A percentile compares a stretch with the other conserved stretches of the same genome.
phyloP scores from a whole-genome alignment of 2,329 filamentous ascomycete species.

The Neopestalotiopsis sp. region DNA sequence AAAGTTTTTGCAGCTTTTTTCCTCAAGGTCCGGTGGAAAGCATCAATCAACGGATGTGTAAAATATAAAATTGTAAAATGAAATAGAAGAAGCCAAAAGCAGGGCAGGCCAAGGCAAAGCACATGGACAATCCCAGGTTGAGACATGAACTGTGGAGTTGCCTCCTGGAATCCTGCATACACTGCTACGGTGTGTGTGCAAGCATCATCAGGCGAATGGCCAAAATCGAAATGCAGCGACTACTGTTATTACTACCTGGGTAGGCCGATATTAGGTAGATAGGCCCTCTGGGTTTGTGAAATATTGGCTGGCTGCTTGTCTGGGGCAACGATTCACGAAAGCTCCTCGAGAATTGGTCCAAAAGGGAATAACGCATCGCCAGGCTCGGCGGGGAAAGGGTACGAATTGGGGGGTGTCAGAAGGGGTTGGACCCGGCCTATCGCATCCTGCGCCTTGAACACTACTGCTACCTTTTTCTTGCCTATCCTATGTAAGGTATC shows the following conservation, averaged over 20 bases:
- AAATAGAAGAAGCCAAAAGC: background rate
- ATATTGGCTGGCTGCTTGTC: background rate
- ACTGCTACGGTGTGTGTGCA: constrained; percentile 3
- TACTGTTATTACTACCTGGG: background rate
- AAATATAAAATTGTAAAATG: no score
- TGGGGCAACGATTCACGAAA: background rate
- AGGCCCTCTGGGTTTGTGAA: background rate
- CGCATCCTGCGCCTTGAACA: constrained; percentile 6
- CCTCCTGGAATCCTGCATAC: constrained; percentile 20
- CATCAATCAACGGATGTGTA: background rate
- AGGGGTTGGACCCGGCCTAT: constrained; percentile 5
- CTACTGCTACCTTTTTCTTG: background rate
- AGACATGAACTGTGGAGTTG: constrained; percentile 18
- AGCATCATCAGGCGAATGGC: constrained; percentile 4
- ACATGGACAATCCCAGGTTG: constrained; percentile 18
- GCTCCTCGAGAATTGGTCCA: background rate
- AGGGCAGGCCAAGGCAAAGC: constrained; percentile 1
- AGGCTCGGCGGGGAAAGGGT: constrained; percentile 8
- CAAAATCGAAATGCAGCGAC: background rate
- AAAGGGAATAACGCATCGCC: background rate
- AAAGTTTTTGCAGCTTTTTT: background rate
- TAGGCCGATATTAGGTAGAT: background rate
- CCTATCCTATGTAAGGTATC: background rate
- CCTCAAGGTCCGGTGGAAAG: background rate
- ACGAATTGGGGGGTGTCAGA: background rate